Conservation (phyloP, 371 early-diverging fungal genomes). For the Syncephalastrum racemosum region DNA sequence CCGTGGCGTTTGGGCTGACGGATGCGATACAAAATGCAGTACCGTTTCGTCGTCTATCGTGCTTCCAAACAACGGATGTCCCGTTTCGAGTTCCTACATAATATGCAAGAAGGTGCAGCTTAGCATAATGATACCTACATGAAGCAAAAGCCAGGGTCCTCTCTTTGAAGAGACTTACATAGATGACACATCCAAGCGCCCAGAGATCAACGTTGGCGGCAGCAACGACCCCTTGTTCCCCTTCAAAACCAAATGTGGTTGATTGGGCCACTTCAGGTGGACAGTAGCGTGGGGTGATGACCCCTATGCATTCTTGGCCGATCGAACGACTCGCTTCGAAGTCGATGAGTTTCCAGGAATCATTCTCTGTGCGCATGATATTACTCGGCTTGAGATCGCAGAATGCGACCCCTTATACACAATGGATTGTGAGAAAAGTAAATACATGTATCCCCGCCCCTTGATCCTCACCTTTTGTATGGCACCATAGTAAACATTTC, state of each 20-base stretch:
- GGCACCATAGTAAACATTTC: constrained; percentile 39
- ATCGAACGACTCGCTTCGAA: constrained; percentile 49
- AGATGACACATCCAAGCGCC: constrained; percentile 50
- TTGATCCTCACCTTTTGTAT: constrained; percentile 21
- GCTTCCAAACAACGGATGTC: constrained; percentile 38
- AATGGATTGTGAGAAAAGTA: constrained; percentile 14
- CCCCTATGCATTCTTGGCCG: constrained; percentile 27
- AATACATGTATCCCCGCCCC: constrained; percentile 7
- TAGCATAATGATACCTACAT: not conserved
- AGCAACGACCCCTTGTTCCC: constrained; percentile 49
- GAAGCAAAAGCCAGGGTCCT: not conserved
- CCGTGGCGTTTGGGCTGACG: constrained; percentile 45
- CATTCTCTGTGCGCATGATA: constrained; percentile 27
- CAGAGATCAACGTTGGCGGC: constrained; percentile 47
- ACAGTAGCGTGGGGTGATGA: constrained; percentile 26
- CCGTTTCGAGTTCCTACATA: constrained; percentile 41
- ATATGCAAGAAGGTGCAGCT: not conserved
- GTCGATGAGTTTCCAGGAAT: constrained; percentile 42
- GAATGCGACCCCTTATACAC: constrained; percentile 23
- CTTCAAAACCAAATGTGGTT: constrained; percentile 49
- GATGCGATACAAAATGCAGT: constrained; percentile 49
- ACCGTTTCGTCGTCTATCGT: constrained; percentile 50
- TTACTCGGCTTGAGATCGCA: constrained; percentile 38
- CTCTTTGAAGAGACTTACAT: constrained; percentile 19
- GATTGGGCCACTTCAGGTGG: constrained; percentile 51